phyloP scores from a whole-genome alignment of 2,329 filamentous ascomycete genomes.

The Fusarium nygamai region DNA sequence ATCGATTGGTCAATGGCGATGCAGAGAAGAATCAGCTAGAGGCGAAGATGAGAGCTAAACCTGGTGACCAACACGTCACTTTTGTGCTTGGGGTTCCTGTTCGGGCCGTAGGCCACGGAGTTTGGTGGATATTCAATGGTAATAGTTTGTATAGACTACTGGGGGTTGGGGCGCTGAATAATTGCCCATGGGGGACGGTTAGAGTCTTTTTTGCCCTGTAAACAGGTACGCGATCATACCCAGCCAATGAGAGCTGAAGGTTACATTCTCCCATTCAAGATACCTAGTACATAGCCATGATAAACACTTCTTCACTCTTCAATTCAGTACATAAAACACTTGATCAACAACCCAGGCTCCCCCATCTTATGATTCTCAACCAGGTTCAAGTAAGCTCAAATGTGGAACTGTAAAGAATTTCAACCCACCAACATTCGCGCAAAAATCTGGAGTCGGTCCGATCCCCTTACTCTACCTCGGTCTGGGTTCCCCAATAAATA shows the following conservation, averaged over 20 bases:
- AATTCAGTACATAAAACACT: not conserved
- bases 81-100: slow-evolving; percentile 8
- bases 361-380: slow-evolving; percentile 2
- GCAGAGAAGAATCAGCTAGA: not conserved
- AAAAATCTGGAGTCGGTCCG: slow-evolving; percentile 32
- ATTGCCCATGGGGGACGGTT: slow-evolving; percentile 26
- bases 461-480: slow-evolving; percentile 22
- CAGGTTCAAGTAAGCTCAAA: slow-evolving; percentile 21
- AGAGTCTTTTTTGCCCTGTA: not conserved
- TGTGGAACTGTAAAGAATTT: slow-evolving; percentile 28
- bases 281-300: too few relatives aligned
- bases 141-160: slow-evolving; percentile 16
- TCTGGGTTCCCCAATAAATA: not conserved
- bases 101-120: not conserved
- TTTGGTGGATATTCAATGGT: slow-evolving; percentile 16
- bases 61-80: slow-evolving; percentile 14
- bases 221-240: not conserved
- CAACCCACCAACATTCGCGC: slow-evolving; percentile 13
- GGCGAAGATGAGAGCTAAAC: not conserved
- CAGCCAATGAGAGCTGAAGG: slow-evolving; percentile 8
- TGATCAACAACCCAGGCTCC: not conserved
- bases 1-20: slow-evolving; percentile 31
- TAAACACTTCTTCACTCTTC: not conserved
- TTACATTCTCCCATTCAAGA: not conserved
- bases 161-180: slow-evolving; percentile 1